phyloP scores from a whole-genome alignment of 768 basidiomycete species.

The Leccinum disarticulatum region DNA sequence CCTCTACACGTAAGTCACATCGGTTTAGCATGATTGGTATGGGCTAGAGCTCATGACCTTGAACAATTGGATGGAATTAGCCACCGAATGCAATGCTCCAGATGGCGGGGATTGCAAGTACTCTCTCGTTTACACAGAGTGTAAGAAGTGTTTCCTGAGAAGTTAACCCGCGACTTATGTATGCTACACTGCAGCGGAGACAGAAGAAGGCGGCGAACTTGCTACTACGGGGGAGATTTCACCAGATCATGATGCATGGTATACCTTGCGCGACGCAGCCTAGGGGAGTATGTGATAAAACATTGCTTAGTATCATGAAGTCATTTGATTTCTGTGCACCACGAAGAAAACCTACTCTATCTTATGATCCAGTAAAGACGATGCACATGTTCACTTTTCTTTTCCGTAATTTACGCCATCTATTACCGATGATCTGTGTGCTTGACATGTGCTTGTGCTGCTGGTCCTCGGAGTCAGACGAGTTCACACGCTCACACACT shows the following conservation, averaged over 20 bases:
- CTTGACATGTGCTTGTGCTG: no score
- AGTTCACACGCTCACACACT: no score
- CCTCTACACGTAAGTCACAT: constrained; percentile 1
- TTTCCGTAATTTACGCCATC: no score
- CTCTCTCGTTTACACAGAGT: neutral
- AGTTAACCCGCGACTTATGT: neutral
- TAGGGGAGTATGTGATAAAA: neutral
- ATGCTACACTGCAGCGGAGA: neutral
- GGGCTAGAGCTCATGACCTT: neutral
- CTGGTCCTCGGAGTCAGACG: no score
- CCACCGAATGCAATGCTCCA: neutral
- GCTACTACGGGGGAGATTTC: neutral
- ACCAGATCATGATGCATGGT: neutral
- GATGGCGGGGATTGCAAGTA: neutral
- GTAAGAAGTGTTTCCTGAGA: neutral
- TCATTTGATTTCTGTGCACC: no score
- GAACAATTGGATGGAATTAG: neutral
- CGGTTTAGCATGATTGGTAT: neutral
- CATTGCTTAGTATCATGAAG: neutral
- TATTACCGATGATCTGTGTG: no score
- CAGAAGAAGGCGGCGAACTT: neutral
- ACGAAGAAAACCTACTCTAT: no score
- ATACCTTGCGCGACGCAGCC: neutral
- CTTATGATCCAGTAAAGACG: no score
- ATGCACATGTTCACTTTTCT: no score